phyloP scores from a whole-genome alignment of 768 basidiomycete species.

The Lentinula raphanica region DNA sequence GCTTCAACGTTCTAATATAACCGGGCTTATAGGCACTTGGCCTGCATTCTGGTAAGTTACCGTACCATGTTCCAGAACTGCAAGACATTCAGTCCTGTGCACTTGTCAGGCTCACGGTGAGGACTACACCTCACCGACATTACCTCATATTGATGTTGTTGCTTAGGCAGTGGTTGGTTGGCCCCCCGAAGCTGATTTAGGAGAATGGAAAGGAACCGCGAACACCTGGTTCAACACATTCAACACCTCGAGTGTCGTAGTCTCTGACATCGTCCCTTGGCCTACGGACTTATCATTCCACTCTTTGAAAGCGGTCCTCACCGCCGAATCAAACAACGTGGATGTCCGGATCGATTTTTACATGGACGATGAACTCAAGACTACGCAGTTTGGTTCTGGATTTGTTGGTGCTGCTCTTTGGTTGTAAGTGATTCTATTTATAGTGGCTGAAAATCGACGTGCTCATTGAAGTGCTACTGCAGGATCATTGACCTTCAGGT shows the following conservation, averaged over 20 bases:
- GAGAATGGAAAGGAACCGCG: slow-evolving; percentile 41
- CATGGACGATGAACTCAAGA: slow-evolving; percentile 30
- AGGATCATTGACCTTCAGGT: slow-evolving; percentile 42
- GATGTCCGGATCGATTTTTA: slow-evolving; percentile 38
- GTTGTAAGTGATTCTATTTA: slow-evolving; percentile 27
- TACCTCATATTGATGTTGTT: not conserved
- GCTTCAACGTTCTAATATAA: too few relatives aligned
- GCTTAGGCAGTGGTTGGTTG: slow-evolving; percentile 33
- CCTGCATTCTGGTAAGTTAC: slow-evolving; percentile 36
- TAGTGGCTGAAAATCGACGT: too few relatives aligned
- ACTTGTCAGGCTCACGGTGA: slow-evolving; percentile 26
- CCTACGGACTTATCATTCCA: slow-evolving; percentile 40
- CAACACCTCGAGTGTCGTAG: slow-evolving; percentile 38
- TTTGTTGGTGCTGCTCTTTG: slow-evolving; percentile 37
- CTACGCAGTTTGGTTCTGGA: slow-evolving; percentile 34
- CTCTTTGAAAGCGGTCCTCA: slow-evolving; percentile 35
- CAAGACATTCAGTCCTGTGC: not conserved
- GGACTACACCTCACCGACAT: not conserved
- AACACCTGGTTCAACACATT: slow-evolving; percentile 43
- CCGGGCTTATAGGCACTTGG: slow-evolving; percentile 27
- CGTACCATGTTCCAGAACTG: not conserved
- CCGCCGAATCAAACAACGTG: slow-evolving; percentile 29
- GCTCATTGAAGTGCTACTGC: too few relatives aligned
- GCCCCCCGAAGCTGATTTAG: slow-evolving; percentile 40
- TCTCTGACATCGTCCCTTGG: slow-evolving; percentile 35